Percentiles rank a stretch among this genome's conserved stretches.
Conservation (phyloP, 2,329 filamentous ascomycete species). For the Aspergillus fijiensis region DNA sequence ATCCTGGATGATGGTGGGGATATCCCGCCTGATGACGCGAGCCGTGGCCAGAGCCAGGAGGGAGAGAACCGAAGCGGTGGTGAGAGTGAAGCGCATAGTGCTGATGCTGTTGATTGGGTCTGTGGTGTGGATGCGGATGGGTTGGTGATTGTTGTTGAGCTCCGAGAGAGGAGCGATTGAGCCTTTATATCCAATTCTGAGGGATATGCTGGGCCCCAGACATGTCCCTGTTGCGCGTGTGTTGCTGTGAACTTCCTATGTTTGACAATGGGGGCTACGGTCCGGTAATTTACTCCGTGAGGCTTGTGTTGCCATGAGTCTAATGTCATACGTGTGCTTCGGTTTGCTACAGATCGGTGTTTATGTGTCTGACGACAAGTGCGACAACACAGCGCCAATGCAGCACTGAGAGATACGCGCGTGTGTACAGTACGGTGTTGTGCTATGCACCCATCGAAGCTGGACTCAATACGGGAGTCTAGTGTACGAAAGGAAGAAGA, state of each 20-base stretch:
- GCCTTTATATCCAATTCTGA: background rate
- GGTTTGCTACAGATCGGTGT: background rate
- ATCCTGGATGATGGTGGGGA: background rate
- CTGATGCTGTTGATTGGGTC: background rate
- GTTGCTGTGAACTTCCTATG: background rate
- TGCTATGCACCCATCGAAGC: background rate
- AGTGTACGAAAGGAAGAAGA: background rate
- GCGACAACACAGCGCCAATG: background rate
- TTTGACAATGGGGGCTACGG: background rate
- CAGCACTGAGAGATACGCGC: background rate
- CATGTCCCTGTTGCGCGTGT: background rate
- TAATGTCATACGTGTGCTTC: background rate
- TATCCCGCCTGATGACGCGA: slow-evolving; percentile 2
- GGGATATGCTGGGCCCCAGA: background rate
- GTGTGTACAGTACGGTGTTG: too few species aligned
- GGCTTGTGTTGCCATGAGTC: background rate
- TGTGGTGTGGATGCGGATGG: background rate
- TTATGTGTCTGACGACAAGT: background rate
- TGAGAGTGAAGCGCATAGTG: slow-evolving; percentile 1
- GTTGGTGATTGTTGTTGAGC: too few species aligned
- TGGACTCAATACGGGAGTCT: background rate
- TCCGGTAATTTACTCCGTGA: background rate
- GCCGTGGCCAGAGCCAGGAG: slow-evolving; percentile 2
- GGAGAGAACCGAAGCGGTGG: background rate
- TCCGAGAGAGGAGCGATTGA: background rate